These are phyloP conservation scores for Cyamopsis tetragonoloba DNA, from an alignment of 306 rosid species.

Conservation along the genomic window DNA sequence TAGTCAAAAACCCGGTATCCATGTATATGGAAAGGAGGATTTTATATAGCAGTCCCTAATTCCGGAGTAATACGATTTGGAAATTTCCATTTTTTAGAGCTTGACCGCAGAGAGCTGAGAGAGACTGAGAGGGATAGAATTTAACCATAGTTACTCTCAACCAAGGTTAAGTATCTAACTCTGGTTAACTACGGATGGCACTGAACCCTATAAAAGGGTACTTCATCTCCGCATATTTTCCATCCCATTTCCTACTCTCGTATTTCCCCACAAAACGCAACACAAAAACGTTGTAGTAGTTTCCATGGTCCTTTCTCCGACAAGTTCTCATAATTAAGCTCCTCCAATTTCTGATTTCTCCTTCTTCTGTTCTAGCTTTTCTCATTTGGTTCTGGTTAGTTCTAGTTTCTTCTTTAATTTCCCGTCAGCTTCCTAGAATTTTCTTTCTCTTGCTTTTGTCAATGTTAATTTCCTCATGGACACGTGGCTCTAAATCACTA, in stretches of 20 bases:
- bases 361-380: neutral
- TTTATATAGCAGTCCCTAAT: too few relatives aligned
- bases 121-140: too few relatives aligned
- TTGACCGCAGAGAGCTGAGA: slow-evolving; percentile 38
- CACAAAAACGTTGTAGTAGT: too few relatives aligned
- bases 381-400: slow-evolving; percentile 39
- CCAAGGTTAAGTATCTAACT: slow-evolving; percentile 10
- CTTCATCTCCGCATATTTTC: slow-evolving; percentile 23
- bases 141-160: slow-evolving; percentile 35
- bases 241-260: too few relatives aligned
- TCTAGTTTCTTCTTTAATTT: neutral
- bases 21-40: too few relatives aligned
- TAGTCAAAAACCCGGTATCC: too few relatives aligned
- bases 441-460: too few relatives aligned
- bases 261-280: too few relatives aligned
- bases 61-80: slow-evolving; percentile 9
- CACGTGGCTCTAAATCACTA: neutral
- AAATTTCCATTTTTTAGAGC: slow-evolving; percentile 6
- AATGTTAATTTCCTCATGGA: neutral
- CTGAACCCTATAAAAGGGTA: slow-evolving; percentile 45
- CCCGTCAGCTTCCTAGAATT: too few relatives aligned
- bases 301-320: neutral
- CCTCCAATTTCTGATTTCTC: too few relatives aligned
- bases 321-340: slow-evolving; percentile 6
- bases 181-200: slow-evolving; percentile 16